Conservation (phyloP, 306 rosid species). For the Calophaca sinica region DNA sequence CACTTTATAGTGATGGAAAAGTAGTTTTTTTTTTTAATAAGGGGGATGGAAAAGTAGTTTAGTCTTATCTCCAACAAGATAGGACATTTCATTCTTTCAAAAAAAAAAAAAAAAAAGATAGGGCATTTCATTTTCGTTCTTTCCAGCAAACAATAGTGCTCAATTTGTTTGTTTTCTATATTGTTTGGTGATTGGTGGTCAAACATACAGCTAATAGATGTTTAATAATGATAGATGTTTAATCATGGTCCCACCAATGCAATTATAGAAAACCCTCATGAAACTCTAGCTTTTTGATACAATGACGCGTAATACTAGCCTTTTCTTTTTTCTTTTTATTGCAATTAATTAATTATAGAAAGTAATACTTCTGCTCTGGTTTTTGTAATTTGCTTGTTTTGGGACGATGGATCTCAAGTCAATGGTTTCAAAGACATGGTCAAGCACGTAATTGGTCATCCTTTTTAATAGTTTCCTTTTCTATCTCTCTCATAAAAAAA, state of each 20-base stretch:
- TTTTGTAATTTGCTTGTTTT: conserved; percentile 10
- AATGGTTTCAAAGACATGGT: conserved; percentile 40
- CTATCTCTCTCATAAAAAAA: background rate
- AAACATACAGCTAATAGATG: conserved; percentile 23
- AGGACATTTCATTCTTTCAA: too few relatives aligned
- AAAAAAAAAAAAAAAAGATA: too few relatives aligned
- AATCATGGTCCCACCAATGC: conserved; percentile 23
- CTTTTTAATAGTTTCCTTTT: background rate
- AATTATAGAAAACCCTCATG: conserved; percentile 13
- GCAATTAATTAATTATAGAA: background rate
- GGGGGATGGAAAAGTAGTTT: background rate
- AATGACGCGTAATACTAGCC: background rate
- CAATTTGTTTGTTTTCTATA: background rate
- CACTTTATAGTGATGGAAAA: background rate
- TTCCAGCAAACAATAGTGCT: conserved; percentile 24
- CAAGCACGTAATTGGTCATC: background rate
- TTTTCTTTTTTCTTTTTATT: background rate
- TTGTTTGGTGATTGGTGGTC: conserved; percentile 39
- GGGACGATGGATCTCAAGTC: conserved; percentile 29
- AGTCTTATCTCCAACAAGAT: background rate
- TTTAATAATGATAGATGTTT: too few relatives aligned
- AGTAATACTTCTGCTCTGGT: background rate
- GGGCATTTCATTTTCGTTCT: conserved; percentile 37
- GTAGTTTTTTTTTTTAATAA: too few relatives aligned
- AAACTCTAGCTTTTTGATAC: background rate